A percentile compares a stretch with the other conserved stretches of the same genome.
Conservation (phyloP, 148 eudicot genomes). For the Rhododendron ovatum region DNA sequence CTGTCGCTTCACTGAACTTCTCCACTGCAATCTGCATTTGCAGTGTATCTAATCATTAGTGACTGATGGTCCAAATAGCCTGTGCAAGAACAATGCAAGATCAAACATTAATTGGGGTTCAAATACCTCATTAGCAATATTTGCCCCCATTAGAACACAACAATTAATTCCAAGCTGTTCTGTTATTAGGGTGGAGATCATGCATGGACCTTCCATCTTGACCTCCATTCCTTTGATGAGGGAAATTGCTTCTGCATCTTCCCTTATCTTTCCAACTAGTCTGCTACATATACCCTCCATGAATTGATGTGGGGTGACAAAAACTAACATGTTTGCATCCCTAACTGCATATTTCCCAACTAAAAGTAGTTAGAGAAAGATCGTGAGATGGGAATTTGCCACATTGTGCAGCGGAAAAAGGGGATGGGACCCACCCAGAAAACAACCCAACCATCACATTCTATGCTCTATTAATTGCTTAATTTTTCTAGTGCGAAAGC, state of each 20-base stretch:
- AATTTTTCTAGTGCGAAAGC: background rate
- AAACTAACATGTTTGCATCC: slow-evolving; percentile 88
- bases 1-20: slow-evolving; percentile 91
- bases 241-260: slow-evolving; percentile 76
- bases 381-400: background rate
- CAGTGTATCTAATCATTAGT: background rate
- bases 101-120: background rate
- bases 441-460: background rate
- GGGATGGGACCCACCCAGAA: background rate
- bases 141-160: slow-evolving; percentile 95
- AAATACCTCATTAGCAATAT: slow-evolving; percentile 85
- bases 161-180: slow-evolving; percentile 60
- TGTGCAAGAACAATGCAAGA: background rate
- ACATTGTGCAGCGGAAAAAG: background rate
- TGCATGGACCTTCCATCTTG: slow-evolving; percentile 81
- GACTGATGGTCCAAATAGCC: background rate
- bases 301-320: slow-evolving; percentile 97
- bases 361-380: background rate
- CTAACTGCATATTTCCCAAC: slow-evolving; percentile 44
- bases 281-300: slow-evolving; percentile 69
- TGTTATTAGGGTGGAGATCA: slow-evolving; percentile 73
- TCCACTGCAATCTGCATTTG: slow-evolving; percentile 79
- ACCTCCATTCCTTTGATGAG: slow-evolving; percentile 98
- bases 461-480: background rate
- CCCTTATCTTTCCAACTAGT: slow-evolving; percentile 60